Evolutionary conservation across 345 rosid genomes (phyloP).

Genomic region (Arabidopsis arenosa): DNA sequence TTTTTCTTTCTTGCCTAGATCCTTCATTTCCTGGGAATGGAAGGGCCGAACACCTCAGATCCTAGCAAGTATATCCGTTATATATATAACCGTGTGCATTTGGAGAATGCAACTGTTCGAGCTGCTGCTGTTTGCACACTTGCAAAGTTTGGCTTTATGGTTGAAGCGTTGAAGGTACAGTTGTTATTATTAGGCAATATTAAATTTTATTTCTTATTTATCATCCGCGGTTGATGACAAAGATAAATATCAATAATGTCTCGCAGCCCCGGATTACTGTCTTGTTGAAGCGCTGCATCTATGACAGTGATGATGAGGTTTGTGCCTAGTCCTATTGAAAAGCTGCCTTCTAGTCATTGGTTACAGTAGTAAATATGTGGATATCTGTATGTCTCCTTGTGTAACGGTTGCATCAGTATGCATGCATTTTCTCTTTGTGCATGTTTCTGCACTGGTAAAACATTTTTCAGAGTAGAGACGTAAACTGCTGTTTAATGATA

Average conservation of each 20-base stretch:
- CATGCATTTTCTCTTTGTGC: background rate
- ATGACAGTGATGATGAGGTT: constrained; percentile 98
- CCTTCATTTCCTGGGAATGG: constrained; percentile 94
- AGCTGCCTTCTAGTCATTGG: constrained; percentile 14
- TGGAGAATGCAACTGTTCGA: constrained; percentile 97
- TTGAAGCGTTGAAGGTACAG: constrained; percentile 85
- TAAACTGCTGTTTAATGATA: background rate
- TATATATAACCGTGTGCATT: constrained; percentile 97
- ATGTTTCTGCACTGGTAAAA: background rate
- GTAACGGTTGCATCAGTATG: constrained; percentile 1
- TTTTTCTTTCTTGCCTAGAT: constrained; percentile 53
- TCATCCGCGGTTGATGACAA: background rate
- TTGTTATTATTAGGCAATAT: constrained; percentile 11
- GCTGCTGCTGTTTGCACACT: constrained; percentile 96
- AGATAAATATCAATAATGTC: constrained; percentile 1
- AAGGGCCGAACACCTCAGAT: constrained; percentile 94
- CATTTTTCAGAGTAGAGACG: constrained; percentile 4
- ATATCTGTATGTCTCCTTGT: constrained; percentile 10
- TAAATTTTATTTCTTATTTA: background rate
- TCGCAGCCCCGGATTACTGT: constrained; percentile 86
- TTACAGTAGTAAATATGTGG: background rate
- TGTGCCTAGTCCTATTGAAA: constrained; percentile 31
- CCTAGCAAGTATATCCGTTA: constrained; percentile 96
- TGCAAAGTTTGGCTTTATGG: constrained; percentile 95
- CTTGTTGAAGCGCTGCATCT: constrained; percentile 86